Conservation (phyloP, 805 yeast species). For the Lipomyces mesembrius region DNA sequence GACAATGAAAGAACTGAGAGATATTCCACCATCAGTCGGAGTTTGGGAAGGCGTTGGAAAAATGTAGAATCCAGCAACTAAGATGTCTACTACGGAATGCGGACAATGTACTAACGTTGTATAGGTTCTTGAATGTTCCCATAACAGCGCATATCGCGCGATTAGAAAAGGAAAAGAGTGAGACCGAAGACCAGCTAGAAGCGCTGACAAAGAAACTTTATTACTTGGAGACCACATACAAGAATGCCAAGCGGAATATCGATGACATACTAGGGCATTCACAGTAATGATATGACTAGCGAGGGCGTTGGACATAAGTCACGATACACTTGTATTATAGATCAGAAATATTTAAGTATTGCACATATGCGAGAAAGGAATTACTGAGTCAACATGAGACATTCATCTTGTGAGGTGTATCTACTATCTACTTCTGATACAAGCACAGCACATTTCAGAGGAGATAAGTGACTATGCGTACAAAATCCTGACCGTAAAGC, state of each 20-base stretch:
- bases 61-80: slow-evolving; percentile 16
- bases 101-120: background rate
- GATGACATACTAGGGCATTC: slow-evolving; percentile 34
- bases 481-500: too few relatives aligned
- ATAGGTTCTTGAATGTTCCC: slow-evolving; percentile 36
- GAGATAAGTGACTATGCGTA: too few relatives aligned
- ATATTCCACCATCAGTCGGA: slow-evolving; percentile 32
- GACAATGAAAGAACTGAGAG: slow-evolving; percentile 29
- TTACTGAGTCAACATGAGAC: too few relatives aligned
- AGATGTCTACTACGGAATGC: background rate
- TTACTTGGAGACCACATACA: slow-evolving; percentile 32
- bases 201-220: slow-evolving; percentile 34
- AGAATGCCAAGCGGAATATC: slow-evolving; percentile 33
- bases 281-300: background rate
- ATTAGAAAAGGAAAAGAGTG: slow-evolving; percentile 27
- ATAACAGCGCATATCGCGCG: slow-evolving; percentile 26
- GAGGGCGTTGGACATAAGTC: background rate
- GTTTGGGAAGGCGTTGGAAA: slow-evolving; percentile 39
- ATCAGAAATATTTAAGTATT: background rate
- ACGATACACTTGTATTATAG: background rate
- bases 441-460: too few relatives aligned
- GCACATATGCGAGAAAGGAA: background rate
- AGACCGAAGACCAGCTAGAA: slow-evolving; percentile 29
- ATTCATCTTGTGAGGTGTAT: too few relatives aligned
- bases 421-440: too few relatives aligned